Evolutionary conservation across 768 basidiomycete species (phyloP).

Genomic region (Trametopsis cervina): DNA sequence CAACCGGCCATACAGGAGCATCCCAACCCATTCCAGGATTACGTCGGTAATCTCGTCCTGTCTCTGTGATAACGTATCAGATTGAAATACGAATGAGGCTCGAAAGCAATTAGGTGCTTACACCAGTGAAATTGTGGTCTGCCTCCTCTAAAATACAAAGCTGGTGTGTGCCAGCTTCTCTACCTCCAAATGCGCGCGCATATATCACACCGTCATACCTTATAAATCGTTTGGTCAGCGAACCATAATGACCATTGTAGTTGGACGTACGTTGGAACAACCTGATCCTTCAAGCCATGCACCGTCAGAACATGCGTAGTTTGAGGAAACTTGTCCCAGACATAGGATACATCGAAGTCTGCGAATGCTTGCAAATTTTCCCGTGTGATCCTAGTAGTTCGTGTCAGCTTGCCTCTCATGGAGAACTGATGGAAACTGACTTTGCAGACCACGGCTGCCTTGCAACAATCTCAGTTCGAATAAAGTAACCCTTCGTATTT

Average conservation of each 20-base stretch:
- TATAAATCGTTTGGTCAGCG: background rate
- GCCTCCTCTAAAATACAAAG: slow-evolving; percentile 65
- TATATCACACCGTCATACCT: slow-evolving; percentile 75
- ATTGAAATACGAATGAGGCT: background rate
- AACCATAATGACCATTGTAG: background rate
- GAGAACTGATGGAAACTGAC: background rate
- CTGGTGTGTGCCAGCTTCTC: slow-evolving; percentile 62
- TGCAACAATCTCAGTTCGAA: slow-evolving; percentile 62
- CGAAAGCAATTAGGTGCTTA: slow-evolving; percentile 16
- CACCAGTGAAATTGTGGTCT: slow-evolving; percentile 74
- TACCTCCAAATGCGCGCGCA: slow-evolving; percentile 47
- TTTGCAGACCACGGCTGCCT: slow-evolving; percentile 45
- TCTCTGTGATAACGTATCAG: background rate
- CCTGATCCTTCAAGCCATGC: slow-evolving; percentile 65
- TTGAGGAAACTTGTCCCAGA: slow-evolving; percentile 63
- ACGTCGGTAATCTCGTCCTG: slow-evolving; percentile 56
- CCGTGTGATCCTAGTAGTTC: slow-evolving; percentile 6
- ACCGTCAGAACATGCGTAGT: slow-evolving; percentile 63
- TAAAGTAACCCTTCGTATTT: slow-evolving; percentile 49
- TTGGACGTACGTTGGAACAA: slow-evolving; percentile 59
- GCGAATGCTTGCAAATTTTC: slow-evolving; percentile 57
- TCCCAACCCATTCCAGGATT: slow-evolving; percentile 64
- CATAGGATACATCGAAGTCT: slow-evolving; percentile 57
- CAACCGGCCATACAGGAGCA: slow-evolving; percentile 37
- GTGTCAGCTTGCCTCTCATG: background rate